A percentile compares a stretch with the other conserved stretches of the same genome.
Conservation (phyloP, 345 rosid species). For the Populus deltoides region DNA sequence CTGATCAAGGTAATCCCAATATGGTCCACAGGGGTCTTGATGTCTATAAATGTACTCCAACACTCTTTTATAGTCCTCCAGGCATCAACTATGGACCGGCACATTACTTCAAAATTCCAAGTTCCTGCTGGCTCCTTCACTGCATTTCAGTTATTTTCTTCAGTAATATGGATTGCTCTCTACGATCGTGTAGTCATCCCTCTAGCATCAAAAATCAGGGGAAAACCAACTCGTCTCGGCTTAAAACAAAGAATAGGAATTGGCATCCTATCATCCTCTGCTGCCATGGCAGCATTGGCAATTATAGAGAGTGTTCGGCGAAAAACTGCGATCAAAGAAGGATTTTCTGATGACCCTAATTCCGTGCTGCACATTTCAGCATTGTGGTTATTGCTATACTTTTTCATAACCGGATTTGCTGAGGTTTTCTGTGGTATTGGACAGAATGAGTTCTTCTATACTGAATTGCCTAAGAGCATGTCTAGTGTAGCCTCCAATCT, state of each 20-base stretch:
- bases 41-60: constrained; percentile 60
- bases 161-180: constrained; percentile 31
- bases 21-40: constrained; percentile 67
- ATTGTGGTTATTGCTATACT: constrained; percentile 44
- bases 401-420: constrained; percentile 30
- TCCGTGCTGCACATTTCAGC: constrained; percentile 36
- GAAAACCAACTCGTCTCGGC: too few relatives aligned
- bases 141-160: constrained; percentile 28
- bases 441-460: too few relatives aligned
- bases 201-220: background rate
- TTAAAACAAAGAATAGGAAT: constrained; percentile 38
- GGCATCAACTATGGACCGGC: constrained; percentile 49
- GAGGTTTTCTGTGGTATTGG: constrained; percentile 18
- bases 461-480: too few relatives aligned
- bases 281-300: constrained; percentile 31
- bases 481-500: too few relatives aligned
- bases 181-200: constrained; percentile 41
- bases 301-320: constrained; percentile 35
- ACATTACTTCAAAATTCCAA: constrained; percentile 39
- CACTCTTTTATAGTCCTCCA: constrained; percentile 59
- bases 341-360: constrained; percentile 19
- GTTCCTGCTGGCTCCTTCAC: constrained; percentile 45
- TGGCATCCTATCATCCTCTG: constrained; percentile 24
- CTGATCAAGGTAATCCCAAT: constrained; percentile 59
- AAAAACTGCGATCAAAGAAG: constrained; percentile 16